Base-by-base conservation (phyloP, 805 yeast species). In the Brettanomyces sp. region DNA sequence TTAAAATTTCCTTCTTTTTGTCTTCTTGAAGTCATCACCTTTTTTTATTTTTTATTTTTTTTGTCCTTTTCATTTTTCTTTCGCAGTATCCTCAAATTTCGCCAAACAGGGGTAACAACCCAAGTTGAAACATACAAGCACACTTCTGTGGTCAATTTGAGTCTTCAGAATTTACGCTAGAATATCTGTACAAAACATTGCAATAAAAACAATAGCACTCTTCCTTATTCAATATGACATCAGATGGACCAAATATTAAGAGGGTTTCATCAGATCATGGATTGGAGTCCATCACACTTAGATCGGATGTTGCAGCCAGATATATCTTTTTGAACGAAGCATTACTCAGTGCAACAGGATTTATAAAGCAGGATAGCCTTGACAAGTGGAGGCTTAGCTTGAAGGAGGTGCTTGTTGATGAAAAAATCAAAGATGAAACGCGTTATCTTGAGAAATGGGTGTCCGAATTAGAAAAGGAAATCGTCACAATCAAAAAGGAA, bases 241-340 rank as follows among this genome's bases (percentile, higher is more conserved):
- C 32, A 2, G 11, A 55, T 36, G 56, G 59, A 23, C 47, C 59
- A 8, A 47, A 62, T n/a, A 53, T 60, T 22, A 52, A 55, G 42
- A 52, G 58, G 21, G 52, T 50, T 12, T 56, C 58, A 2, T 44
- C 50, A 8, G 51, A 50, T 5, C 61, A 51, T 21, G 61, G 56
- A 0, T 41, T 62, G 14, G 54, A 60, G 21, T 53, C 56, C 12
- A 48, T 64, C 2, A 62, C 70, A 3, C 44, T 66, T 36, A 56
- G 66, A 43, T 59, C 68, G 1, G 62, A 62, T 45, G 45, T 63
- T 14, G 67, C 66, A 1, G 56, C 69, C 11, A 59, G 63, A 41
- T 66, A 57, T 44, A 49, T 60, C 4, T 49, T 64, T 30, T 57
- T 60, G 22, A 64, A 62, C 39, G 69, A 64, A 45, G 48, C 64